These are phyloP conservation scores for Apophysomyces trapeziformis DNA, from an alignment of 371 early-diverging fungal species.

Conservation along the genomic window DNA sequence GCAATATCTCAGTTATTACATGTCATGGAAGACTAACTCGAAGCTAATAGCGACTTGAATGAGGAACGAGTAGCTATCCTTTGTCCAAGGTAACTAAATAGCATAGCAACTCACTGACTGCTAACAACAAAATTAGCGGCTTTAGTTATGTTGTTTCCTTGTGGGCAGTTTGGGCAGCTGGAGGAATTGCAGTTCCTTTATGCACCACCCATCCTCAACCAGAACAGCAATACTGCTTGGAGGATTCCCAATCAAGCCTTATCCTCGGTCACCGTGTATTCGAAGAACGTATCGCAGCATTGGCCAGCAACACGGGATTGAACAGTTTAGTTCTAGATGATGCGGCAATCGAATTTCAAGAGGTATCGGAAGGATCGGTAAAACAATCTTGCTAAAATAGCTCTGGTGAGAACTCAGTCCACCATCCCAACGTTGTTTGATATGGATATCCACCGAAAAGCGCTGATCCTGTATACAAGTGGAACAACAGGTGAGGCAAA, in stretches of 20 bases:
- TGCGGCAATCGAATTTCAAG: background rate
- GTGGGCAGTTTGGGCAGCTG: constrained; percentile 81
- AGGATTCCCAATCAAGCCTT: constrained; percentile 57
- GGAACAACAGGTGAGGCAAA: constrained; percentile 65
- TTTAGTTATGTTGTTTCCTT: constrained; percentile 75
- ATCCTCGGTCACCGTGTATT: constrained; percentile 51
- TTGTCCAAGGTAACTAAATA: constrained; percentile 55
- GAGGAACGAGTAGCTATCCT: constrained; percentile 75
- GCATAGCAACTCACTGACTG: background rate
- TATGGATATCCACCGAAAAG: constrained; percentile 48
- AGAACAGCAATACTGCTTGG: constrained; percentile 68
- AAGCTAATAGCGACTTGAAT: constrained; percentile 42
- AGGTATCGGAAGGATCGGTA: constrained; percentile 5
- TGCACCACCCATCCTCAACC: constrained; percentile 67
- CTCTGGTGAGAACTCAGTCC: constrained; percentile 1
- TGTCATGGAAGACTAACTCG: background rate
- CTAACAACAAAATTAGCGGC: constrained; percentile 30
- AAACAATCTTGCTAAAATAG: constrained; percentile 11
- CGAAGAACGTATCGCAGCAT: constrained; percentile 29
- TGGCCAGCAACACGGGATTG: constrained; percentile 7
- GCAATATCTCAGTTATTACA: constrained; percentile 16
- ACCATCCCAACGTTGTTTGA: constrained; percentile 23
- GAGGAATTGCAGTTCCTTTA: constrained; percentile 80
- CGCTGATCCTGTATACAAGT: constrained; percentile 83
- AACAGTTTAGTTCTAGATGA: constrained; percentile 12